Base-by-base conservation (phyloP, 345 rosid species). In the Eucalyptus regnans region DNA sequence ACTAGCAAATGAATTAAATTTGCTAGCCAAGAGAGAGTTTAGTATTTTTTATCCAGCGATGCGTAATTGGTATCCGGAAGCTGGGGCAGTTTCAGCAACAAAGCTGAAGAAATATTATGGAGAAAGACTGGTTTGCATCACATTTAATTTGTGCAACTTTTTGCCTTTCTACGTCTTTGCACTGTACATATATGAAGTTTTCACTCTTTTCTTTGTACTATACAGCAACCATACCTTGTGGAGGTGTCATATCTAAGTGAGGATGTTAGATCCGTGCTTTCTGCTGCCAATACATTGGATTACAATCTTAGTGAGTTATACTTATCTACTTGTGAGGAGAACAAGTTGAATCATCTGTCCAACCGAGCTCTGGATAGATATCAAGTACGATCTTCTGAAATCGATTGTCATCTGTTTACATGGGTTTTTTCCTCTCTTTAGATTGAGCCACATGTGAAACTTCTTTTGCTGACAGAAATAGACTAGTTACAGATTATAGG, bases 111-210 rank as follows among this genome's bases (percentile, higher is more conserved):
- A 94, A 71, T 94, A 93, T 91, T 97, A 93, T 91, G 97, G 99
- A 93, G 96, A 95, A 95, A 95, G 93, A 94, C 95, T 97, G 99
- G 99, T 97, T 92, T 88, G 97, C 91, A 87, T 64, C 60, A 20
- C 14, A 88, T 54, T 62, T 56, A 60, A n/a, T 83, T 86, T 90
- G 76, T 87, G 87, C 64, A 50, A 48, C 12, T 23, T 83, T n/a
- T 90, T 17, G 87, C 12, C 83, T 90, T 84, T 83, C 86, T 89
- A 80, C 48, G 68, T 62, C 46, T 91, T 50, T 48, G 31, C 9
- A 6, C 31, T 64, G 48, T 76, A 20, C 44, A 48, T 46, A 8
- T 89, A 11, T 44, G 58, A 44, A 41, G 50, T 50, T 27, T 17
- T 81, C 46, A 37, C 58, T 62, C 46, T 64, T 50, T 62, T 85